Evolutionary conservation across 2,329 filamentous ascomycete genomes (phyloP).

Genomic region (Aphanoascus verrucosus): DNA sequence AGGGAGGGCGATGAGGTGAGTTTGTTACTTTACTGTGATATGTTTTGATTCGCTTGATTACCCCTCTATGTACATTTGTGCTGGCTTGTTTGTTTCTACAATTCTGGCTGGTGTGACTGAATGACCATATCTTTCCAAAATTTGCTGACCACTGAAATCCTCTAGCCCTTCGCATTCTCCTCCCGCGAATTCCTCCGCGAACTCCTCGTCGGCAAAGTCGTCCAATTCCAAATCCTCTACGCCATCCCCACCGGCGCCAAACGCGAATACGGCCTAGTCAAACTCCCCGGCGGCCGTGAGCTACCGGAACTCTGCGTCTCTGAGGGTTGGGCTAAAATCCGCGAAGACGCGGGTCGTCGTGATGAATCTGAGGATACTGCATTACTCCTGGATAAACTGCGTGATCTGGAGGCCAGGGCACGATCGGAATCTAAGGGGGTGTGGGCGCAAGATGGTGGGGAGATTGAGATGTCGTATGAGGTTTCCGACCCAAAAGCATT

Average conservation of each 20-base stretch:
- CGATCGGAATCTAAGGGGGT: constrained; percentile 69
- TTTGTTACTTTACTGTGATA: constrained; percentile 3
- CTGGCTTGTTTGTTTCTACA: too few relatives aligned
- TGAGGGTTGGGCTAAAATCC: constrained; percentile 84
- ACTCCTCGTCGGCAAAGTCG: constrained; percentile 70
- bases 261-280: constrained; percentile 77
- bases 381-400: constrained; percentile 64
- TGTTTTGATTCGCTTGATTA: neutral
- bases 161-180: constrained; percentile 71
- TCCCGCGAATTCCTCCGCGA: constrained; percentile 87
- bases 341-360: constrained; percentile 80
- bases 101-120: neutral
- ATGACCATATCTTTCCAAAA: neutral
- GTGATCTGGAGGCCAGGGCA: constrained; percentile 65
- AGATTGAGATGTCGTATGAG: constrained; percentile 72
- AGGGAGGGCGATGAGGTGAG: constrained; percentile 75
- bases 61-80: neutral
- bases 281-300: constrained; percentile 61
- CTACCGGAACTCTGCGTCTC: constrained; percentile 75
- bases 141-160: too few relatives aligned
- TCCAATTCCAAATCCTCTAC: constrained; percentile 79
- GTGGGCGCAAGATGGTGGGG: constrained; percentile 57
- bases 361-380: constrained; percentile 69
- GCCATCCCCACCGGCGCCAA: constrained; percentile 65
- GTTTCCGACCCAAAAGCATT: constrained; percentile 64